Base-by-base conservation (phyloP, 257 asterid species). In the Solanum gandarillasii region DNA sequence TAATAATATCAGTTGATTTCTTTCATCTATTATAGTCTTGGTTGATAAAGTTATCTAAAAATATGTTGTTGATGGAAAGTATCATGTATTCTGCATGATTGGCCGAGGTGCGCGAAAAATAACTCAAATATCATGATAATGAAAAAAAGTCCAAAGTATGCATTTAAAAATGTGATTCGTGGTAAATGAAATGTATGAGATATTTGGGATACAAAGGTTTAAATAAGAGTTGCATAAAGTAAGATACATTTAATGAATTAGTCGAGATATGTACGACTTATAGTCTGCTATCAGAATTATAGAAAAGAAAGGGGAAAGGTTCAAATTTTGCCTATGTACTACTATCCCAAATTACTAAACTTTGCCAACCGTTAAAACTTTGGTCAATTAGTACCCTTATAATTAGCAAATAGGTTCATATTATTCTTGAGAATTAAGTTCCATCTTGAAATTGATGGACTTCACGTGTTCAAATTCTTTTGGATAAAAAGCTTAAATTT, bases 51-150 rank as follows among this genome's bases (percentile, higher is more conserved):
- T 65, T 65, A 65, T 12, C 14, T 11, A 65, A 65, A 41, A n/a
- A 11, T 0, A 10, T 65, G 6, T 62, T 23, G 9, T 1, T n/a
- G 16, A 11, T 65, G 1, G 3, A 0, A 65, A 12, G 18, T 65
- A 1, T 62, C 14, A 62, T 0, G 1, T 62, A 23, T 62, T 60
- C 3, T 62, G 13, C 29, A 23, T 23, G 0, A 62, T 62, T 62
- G 14, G 18, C 0, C 1, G 1, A 65, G 34, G 7, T 65, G 0
- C 0, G 0, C 4, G 4, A n/a, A 65, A 65, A 1, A 7, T 25
- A 27, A 7, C 1, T 0, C 29, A 0, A 62, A 2, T 3, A 62
- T 23, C 14, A 0, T 23, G 31, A 9, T 62, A 2, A n/a, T 9
- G 71, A 60, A 60, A 60, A 21, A 7, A 1, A 70, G 38, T 29